Evolutionary conservation across 768 basidiomycete species (phyloP).

Genomic region (Boletus huronensis): DNA sequence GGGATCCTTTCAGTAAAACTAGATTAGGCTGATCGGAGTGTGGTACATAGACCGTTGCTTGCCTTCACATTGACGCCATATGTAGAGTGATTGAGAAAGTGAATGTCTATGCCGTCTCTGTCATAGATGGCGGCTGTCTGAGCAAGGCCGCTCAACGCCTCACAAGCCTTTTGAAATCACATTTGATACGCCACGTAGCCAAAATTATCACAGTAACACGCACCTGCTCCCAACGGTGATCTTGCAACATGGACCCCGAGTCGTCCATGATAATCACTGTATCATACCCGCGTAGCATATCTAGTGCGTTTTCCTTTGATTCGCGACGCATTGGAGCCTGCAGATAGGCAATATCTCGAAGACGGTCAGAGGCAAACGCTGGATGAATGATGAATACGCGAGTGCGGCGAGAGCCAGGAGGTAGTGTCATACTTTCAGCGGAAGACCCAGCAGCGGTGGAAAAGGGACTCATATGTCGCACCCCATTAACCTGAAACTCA

Average conservation of each 20-base stretch:
- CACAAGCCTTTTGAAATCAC: constrained; percentile 5
- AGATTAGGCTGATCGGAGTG: neutral
- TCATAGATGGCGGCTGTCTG: constrained; percentile 49
- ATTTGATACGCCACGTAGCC: neutral
- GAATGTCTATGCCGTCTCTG: constrained; percentile 56
- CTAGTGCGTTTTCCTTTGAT: constrained; percentile 28
- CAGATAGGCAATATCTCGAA: constrained; percentile 23
- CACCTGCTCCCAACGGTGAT: constrained; percentile 50
- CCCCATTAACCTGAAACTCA: constrained; percentile 6
- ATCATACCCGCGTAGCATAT: constrained; percentile 45
- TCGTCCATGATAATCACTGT: constrained; percentile 62
- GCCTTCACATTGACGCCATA: constrained; percentile 40
- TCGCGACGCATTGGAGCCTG: constrained; percentile 26
- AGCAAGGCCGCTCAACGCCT: constrained; percentile 42
- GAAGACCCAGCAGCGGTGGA: constrained; percentile 5
- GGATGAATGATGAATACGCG: constrained; percentile 24
- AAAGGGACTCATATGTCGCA: neutral
- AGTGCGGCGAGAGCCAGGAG: constrained; percentile 20
- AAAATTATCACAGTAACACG: neutral
- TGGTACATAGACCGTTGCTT: neutral
- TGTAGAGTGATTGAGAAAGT: constrained; percentile 50
- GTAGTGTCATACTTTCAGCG: constrained; percentile 17
- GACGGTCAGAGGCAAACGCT: constrained; percentile 14
- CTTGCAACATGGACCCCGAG: constrained; percentile 51
- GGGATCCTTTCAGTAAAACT: constrained; percentile 31